Evolutionary conservation across 1,284 basidiomycete species (phyloP).

Genomic region (Fomitopsis schrenkii): DNA sequence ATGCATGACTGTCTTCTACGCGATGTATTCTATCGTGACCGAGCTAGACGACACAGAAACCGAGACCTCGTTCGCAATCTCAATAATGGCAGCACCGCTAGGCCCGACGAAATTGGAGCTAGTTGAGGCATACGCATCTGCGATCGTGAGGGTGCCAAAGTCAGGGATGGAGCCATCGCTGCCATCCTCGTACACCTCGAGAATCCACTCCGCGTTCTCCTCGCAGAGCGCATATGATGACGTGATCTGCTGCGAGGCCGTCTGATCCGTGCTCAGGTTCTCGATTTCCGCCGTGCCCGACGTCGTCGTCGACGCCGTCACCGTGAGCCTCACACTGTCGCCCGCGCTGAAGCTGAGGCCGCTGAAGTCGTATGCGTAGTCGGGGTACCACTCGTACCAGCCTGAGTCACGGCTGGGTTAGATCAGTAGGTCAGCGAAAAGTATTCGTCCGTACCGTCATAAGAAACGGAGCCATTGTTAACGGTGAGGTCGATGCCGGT

Average conservation of each 20-base stretch:
- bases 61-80: slow-evolving; percentile 26
- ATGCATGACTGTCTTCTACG: no score
- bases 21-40: slow-evolving; percentile 24
- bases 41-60: slow-evolving; percentile 16
- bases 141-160: slow-evolving; percentile 19
- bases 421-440: not conserved
- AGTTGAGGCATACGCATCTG: not conserved
- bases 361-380: slow-evolving; percentile 29
- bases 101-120: slow-evolving; percentile 26
- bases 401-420: slow-evolving; percentile 14
- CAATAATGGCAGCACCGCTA: slow-evolving; percentile 25
- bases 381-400: slow-evolving; percentile 38
- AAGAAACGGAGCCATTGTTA: slow-evolving; percentile 17
- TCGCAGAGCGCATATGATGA: slow-evolving; percentile 29
- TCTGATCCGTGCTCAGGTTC: slow-evolving; percentile 27
- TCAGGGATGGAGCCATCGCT: slow-evolving; percentile 31
- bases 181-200: slow-evolving; percentile 33
- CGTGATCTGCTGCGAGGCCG: slow-evolving; percentile 25
- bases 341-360: slow-evolving; percentile 28
- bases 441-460: slow-evolving; percentile 17
- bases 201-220: slow-evolving; percentile 11
- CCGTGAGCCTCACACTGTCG: slow-evolving; percentile 27
- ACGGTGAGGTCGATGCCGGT: slow-evolving; percentile 27
- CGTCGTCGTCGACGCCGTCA: slow-evolving; percentile 24
- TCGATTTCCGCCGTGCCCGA: slow-evolving; percentile 27